phyloP scores from a whole-genome alignment of 2,329 filamentous ascomycete genomes.

The Alternaria sp. region DNA sequence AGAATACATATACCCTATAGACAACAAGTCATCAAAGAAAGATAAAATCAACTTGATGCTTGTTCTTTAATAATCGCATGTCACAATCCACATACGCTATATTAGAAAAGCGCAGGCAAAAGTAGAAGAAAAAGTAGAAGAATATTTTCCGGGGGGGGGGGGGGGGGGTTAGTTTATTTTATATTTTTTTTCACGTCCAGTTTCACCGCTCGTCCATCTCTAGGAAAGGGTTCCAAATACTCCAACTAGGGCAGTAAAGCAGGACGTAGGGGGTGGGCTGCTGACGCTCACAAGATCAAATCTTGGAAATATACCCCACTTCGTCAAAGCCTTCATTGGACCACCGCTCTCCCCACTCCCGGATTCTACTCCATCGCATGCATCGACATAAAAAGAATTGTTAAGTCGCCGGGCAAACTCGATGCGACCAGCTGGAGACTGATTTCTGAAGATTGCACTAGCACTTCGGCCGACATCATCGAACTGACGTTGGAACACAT shows the following conservation, averaged over 20 bases:
- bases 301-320: conserved; percentile 18
- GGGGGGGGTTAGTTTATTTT: neutral
- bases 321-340: conserved; percentile 6
- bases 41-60: neutral
- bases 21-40: neutral
- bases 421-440: neutral
- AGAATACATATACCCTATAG: conserved; percentile 4
- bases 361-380: neutral
- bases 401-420: neutral
- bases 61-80: neutral
- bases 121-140: too few relatives aligned
- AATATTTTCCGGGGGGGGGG: too few relatives aligned
- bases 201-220: neutral
- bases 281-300: conserved; percentile 19
- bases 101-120: neutral
- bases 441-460: neutral
- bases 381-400: neutral
- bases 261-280: conserved; percentile 7
- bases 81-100: neutral
- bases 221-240: neutral
- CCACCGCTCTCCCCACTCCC: neutral
- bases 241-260: neutral
- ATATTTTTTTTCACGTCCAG: neutral
- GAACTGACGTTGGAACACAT: conserved; percentile 15
- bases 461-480: conserved; percentile 19